phyloP scores from a whole-genome alignment of 768 basidiomycete genomes.

The Podaxis sp. region DNA sequence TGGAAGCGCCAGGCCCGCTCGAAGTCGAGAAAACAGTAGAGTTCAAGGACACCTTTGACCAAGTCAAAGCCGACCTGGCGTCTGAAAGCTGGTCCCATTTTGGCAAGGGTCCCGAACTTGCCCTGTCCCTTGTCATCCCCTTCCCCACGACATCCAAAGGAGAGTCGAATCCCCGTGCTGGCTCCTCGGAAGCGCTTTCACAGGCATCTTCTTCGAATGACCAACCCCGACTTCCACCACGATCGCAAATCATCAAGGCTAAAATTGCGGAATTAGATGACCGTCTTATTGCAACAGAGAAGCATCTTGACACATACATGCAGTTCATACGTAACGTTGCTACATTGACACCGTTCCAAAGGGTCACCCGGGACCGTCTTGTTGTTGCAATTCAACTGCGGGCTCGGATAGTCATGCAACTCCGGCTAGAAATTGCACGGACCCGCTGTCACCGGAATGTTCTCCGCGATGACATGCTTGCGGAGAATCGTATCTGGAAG shows the following conservation, averaged over 20 bases:
- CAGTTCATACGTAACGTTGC: constrained; percentile 79
- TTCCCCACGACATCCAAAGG: not conserved
- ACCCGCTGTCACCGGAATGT: constrained; percentile 75
- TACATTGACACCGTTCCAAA: constrained; percentile 85
- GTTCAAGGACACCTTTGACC: constrained; percentile 80
- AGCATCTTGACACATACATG: constrained; percentile 65
- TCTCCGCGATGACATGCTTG: constrained; percentile 70
- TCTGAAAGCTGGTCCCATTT: constrained; percentile 31
- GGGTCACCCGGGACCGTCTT: constrained; percentile 77
- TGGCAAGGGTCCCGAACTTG: not conserved
- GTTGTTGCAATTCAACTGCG: constrained; percentile 55
- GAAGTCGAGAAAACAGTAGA: constrained; percentile 60
- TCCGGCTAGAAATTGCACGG: constrained; percentile 72
- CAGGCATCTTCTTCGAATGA: constrained; percentile 23
- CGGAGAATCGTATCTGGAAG: constrained; percentile 66
- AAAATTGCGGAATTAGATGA: constrained; percentile 67
- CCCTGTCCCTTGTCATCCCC: not conserved
- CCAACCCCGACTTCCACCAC: constrained; percentile 41
- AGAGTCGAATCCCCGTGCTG: not conserved
- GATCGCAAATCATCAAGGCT: constrained; percentile 53
- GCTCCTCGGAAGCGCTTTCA: constrained; percentile 12
- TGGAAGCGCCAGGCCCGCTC: constrained; percentile 42
- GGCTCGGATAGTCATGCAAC: constrained; percentile 61
- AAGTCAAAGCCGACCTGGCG: constrained; percentile 83
- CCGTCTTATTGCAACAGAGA: constrained; percentile 49